Evolutionary conservation across 2,329 filamentous ascomycete species (phyloP), one percentile per base, ranked within the genome.

Genomic region (Ophidiomyces ophidiicola): DNA sequence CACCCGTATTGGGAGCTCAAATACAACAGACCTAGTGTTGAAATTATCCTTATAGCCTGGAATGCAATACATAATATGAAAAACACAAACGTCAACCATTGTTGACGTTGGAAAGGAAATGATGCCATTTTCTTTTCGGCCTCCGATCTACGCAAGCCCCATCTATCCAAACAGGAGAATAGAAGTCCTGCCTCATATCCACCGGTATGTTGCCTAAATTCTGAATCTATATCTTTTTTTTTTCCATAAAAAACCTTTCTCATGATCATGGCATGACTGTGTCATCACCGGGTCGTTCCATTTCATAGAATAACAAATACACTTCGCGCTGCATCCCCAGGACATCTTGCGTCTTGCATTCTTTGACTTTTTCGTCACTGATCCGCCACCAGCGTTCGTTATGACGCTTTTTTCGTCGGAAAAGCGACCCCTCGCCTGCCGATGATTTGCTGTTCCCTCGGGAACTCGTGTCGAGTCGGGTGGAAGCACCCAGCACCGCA

Each of bases 361-460:
- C 88, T 56, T 88, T 90, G 52, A 96, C 76, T 61, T 92, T 94
- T 49, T 98, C 90, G 57, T 98, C 90, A 48, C 87, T 94, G 48
- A 98, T 93, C 24, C 90, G 77, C 90, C 90, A 98, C 90, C 90
- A 98, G 28, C 81, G 77, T 53, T 92, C 80, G 31, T 71, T 72
- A 8, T 66, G 61, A 53, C 74, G 77, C 49, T 71, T 74, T 44
- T 72, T 75, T 49, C 74, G 68, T 7, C 44, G 42, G 18, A 48
- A 40, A 2, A 32, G 31, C 5, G 46, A 43, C 10, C n/a, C 1
- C 17, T 38, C 36, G 20, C n/a, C 7, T 15, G 31, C 14, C 3
- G 21, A 10, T 17, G 20, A 24, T 21, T 34, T 42, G 7, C 48
- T 36, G 3, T 49, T 48, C 15, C 18, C 36, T 18, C 20, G 32